Base-by-base conservation (phyloP, 805 yeast species). In the Kuraishia floccosa region DNA sequence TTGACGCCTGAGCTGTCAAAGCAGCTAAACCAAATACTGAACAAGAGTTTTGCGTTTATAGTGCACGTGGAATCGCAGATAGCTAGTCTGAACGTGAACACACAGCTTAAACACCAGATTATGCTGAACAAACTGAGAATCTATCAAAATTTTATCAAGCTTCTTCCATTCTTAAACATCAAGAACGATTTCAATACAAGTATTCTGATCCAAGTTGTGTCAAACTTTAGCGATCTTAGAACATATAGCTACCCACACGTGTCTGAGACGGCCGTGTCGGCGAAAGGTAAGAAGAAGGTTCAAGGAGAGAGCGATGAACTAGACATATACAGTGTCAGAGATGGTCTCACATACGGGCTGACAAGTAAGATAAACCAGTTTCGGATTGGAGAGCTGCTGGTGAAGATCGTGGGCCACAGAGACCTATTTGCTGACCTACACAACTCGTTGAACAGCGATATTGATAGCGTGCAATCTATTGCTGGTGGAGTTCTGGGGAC, bases 341-440 rank as follows among this genome's bases (percentile, higher is more conserved):
- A 64, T 35, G 63, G 61, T 21, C 33, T 48, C 28, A 54, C 59
- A 6, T 62, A 42, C 43, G 71, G 71, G 4, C 35, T 63, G 3
- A 64, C 72, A 1, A 61, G 69, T 34, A 50, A 60, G 35, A 39
- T 62, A 19, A 53, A 52, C 30, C 40, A 37, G 21, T 52, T 42
- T 30, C 42, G 44, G 28, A 47, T 46, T 30, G 57, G 43, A 40
- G 63, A 42, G 36, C 39, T 59, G 15, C 36, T 49, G 41, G 39
- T 52, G 17, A 55, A 54, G 30, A 25, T 39, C 10, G 36, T 42
- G 3, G 42, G 39, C 8, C 30, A 33, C 5, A 26, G 27, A n/a
- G 27, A 24, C 7, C 35, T 43, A 17, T 54, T 60, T 44, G 45
- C 46, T 29, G 55, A 44, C 52, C 7, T 47, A 52, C 27, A 53